Evolutionary conservation across 179 eudicot genomes (phyloP).

Genomic region (Beta lomatogona): DNA sequence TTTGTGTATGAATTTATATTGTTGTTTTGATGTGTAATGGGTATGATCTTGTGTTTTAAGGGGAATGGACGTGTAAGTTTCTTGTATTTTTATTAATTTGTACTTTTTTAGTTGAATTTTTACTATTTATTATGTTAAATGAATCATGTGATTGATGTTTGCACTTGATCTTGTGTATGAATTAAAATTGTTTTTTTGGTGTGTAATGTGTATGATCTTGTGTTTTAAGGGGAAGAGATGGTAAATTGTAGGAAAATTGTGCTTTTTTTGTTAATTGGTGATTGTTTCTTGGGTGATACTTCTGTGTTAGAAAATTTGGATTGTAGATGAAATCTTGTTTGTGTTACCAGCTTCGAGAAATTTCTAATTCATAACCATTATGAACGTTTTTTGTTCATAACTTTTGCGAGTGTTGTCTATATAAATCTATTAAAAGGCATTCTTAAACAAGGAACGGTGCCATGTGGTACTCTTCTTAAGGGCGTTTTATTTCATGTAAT

Average conservation of each 20-base stretch:
- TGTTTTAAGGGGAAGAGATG: too few relatives aligned
- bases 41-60: too few relatives aligned
- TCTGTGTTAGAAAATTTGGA: neutral
- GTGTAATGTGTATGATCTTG: neutral
- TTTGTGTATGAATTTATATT: too few relatives aligned
- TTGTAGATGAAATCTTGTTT: neutral
- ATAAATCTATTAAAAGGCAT: too few relatives aligned
- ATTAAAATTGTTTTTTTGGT: neutral
- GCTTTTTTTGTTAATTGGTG: neutral
- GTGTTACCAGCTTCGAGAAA: neutral
- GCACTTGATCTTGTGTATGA: conserved; percentile 11
- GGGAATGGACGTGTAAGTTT: too few relatives aligned
- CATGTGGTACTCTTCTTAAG: too few relatives aligned
- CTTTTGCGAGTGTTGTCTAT: too few relatives aligned
- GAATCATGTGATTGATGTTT: neutral
- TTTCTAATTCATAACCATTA: too few relatives aligned
- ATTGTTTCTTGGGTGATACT: neutral
- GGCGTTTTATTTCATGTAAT: too few relatives aligned
- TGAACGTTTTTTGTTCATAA: too few relatives aligned
- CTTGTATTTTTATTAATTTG: neutral
- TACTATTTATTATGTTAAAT: neutral
- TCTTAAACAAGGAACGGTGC: too few relatives aligned
- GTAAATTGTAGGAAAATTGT: neutral
- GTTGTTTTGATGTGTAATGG: too few relatives aligned
- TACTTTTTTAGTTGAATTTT: neutral